Evolutionary conservation across 257 asterid species (phyloP), one percentile per base, ranked within the genome.

Genomic region (Apocynum venetum): DNA sequence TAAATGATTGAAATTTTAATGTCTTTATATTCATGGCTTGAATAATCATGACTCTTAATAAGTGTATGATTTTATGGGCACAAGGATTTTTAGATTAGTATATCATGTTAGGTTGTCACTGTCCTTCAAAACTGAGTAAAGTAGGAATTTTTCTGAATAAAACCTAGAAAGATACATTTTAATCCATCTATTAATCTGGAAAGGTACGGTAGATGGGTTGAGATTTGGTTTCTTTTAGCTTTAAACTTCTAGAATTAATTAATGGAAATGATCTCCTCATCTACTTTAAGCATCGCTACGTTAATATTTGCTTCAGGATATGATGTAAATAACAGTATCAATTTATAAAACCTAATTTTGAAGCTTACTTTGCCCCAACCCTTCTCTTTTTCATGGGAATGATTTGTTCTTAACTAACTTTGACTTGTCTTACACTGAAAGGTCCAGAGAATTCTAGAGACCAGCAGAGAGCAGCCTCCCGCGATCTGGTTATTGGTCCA

Each of bases 381-480:
- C 38, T 1, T 4, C 72, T 49, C 56, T 51, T 15, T 71, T 38
- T 60, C 57, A 20, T 63, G n/a, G 69, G 66, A 52, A 15, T 70
- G 64, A 4, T 48, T 72, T 66, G 61, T 75, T 38, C 15, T 53
- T 78, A 60, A 64, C 73, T 79, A 81, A 82, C 73, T 69, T 72
- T 64, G 53, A 61, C 56, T 74, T 79, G 68, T 73, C 59, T 77
- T 69, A 19, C 76, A 65, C 80, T 77, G 84, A 76, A 89, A 96
- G 99, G 97, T 77, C 96, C 99, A 69, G 97, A 88, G 81, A 83
- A 80, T 79, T 81, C 93, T 25, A 81, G 80, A 70, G 90, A 84
- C 77, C 78, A 60, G 64, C 89, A 82, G 68, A 86, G 86, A 84
- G 89, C 84, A 66, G 89, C 76, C 43, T 87, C 73, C 79, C 85